Evolutionary conservation across 2,329 filamentous ascomycete genomes (phyloP).

Genomic region (Aurifilum marmelostoma): DNA sequence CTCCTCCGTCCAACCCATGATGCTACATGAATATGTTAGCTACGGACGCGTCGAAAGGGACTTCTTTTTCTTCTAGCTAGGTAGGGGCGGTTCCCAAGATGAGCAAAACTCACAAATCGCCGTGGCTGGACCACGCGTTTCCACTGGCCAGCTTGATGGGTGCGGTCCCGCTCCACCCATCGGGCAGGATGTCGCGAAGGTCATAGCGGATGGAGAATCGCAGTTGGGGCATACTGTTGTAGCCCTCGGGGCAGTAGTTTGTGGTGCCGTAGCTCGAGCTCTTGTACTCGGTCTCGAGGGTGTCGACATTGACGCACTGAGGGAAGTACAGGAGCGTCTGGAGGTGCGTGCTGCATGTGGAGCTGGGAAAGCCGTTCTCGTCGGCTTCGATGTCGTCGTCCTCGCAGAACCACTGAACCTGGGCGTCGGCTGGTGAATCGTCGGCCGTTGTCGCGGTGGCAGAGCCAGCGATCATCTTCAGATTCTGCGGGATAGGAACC

Average conservation of each 20-base stretch:
- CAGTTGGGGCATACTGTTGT: slow-evolving; percentile 47
- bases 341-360: slow-evolving; percentile 65
- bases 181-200: slow-evolving; percentile 42
- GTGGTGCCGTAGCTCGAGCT: slow-evolving; percentile 37
- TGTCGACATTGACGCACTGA: slow-evolving; percentile 43
- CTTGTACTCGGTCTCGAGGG: slow-evolving; percentile 37
- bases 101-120: slow-evolving; percentile 41
- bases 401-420: slow-evolving; percentile 34
- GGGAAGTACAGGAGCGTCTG: slow-evolving; percentile 59
- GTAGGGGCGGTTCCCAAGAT: background rate
- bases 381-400: slow-evolving; percentile 48
- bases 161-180: slow-evolving; percentile 45
- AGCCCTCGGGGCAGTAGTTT: slow-evolving; percentile 43
- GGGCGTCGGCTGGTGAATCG: slow-evolving; percentile 31
- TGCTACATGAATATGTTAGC: slow-evolving; percentile 26
- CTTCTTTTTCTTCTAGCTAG: background rate
- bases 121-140: slow-evolving; percentile 45
- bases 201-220: slow-evolving; percentile 50
- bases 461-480: slow-evolving; percentile 41
- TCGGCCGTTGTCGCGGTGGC: slow-evolving; percentile 48
- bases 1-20: slow-evolving; percentile 49
- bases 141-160: slow-evolving; percentile 46
- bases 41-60: too few relatives aligned
- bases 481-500: slow-evolving; percentile 32
- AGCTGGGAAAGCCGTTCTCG: slow-evolving; percentile 72